Conservation (phyloP, 2,329 filamentous ascomycete species). For the Cladosporium oxysporum region DNA sequence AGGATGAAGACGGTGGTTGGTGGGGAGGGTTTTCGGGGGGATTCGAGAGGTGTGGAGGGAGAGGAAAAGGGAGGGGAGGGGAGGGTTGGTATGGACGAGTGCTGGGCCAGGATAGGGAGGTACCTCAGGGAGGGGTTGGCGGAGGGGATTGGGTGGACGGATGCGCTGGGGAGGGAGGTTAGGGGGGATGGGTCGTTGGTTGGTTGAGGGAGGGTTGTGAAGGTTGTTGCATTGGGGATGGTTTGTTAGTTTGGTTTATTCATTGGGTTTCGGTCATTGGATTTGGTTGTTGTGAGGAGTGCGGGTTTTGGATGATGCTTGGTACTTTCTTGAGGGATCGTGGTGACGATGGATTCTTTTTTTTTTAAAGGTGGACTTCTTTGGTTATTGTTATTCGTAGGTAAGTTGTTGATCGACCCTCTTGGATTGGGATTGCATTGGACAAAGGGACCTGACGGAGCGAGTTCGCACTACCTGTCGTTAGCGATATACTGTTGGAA, state of each 20-base stretch:
- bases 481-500: too few species aligned
- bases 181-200: slow-evolving; percentile 12
- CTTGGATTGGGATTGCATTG: too few species aligned
- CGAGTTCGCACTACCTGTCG: too few species aligned
- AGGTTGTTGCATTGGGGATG: neutral
- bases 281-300: neutral
- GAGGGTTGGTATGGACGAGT: neutral
- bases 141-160: neutral
- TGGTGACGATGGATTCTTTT: neutral
- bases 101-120: neutral
- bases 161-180: slow-evolving; percentile 1
- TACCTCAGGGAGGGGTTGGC: neutral
- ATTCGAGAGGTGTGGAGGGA: neutral
- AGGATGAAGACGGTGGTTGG: neutral
- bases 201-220: neutral
- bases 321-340: neutral
- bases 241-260: neutral
- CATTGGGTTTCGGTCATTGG: too few species aligned
- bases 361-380: too few species aligned
- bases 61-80: neutral
- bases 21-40: neutral
- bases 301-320: neutral
- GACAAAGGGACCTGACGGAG: too few species aligned
- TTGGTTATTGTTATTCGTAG: too few species aligned
- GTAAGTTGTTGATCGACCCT: neutral